phyloP scores from a whole-genome alignment of 257 asterid genomes.

The Voacanga thouarsii region DNA sequence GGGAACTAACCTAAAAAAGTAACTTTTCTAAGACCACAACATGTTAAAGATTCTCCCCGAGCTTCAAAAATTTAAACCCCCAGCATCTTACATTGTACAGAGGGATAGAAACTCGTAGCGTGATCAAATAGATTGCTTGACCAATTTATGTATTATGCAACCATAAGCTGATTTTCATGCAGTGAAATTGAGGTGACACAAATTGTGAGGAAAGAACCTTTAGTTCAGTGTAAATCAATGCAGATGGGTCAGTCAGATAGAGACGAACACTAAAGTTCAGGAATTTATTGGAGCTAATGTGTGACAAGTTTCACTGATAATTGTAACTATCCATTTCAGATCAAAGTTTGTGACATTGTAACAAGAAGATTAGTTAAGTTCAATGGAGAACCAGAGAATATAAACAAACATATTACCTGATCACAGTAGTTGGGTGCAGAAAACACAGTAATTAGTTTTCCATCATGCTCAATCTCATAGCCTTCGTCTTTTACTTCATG shows the following conservation, averaged over 20 bases:
- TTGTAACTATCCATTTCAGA: neutral
- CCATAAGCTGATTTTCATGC: neutral
- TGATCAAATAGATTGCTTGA: neutral
- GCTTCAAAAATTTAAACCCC: neutral
- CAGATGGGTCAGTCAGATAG: neutral
- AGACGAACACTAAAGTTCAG: neutral
- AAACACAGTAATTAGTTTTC: constrained; percentile 94
- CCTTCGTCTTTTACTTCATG: constrained; percentile 99
- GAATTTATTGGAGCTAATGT: neutral
- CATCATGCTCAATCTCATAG: constrained; percentile 93
- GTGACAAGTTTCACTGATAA: neutral
- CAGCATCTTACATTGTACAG: neutral
- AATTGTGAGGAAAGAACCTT: neutral
- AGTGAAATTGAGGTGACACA: neutral
- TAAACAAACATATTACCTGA: constrained; percentile 59
- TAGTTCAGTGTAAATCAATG: neutral
- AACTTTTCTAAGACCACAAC: neutral
- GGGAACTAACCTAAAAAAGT: neutral
- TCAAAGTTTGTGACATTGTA: neutral
- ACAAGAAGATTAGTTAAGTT: neutral
- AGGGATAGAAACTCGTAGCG: neutral
- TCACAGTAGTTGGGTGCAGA: constrained; percentile 99
- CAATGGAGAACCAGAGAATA: constrained; percentile 7
- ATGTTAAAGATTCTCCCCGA: neutral
- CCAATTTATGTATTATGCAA: neutral